A percentile compares a stretch with the other conserved stretches of the same genome.
Conservation (phyloP, 768 basidiomycete genomes). For the Lactifluus volemus region DNA sequence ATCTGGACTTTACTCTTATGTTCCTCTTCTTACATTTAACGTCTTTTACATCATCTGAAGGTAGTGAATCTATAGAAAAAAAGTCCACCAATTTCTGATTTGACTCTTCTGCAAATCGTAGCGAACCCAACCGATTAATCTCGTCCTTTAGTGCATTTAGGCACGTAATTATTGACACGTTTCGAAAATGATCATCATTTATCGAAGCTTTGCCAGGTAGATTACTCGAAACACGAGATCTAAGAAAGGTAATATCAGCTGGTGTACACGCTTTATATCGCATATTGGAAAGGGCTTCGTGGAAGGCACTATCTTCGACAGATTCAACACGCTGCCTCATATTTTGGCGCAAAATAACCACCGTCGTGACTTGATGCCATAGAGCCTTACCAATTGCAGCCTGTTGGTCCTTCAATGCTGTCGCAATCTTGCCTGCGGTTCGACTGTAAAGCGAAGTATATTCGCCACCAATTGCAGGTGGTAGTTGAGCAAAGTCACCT, state of each 20-base stretch:
- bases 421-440: neutral
- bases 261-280: neutral
- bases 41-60: neutral
- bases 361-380: neutral
- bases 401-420: neutral
- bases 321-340: neutral
- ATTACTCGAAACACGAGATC: neutral
- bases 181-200: neutral
- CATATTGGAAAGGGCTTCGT: neutral
- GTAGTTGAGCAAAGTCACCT: neutral
- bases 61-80: neutral
- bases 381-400: too few relatives aligned
- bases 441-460: too few relatives aligned
- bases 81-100: neutral
- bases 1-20: too few relatives aligned
- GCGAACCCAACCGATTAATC: neutral
- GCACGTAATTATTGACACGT: neutral
- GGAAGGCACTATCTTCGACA: neutral
- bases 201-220: neutral
- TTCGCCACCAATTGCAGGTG: too few relatives aligned
- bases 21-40: neutral
- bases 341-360: neutral
- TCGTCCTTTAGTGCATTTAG: neutral
- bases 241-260: neutral
- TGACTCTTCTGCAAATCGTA: neutral